These are phyloP conservation scores for Dryadomyces quercivorus DNA, from an alignment of 2,329 filamentous ascomycete species.

Conservation along the genomic window DNA sequence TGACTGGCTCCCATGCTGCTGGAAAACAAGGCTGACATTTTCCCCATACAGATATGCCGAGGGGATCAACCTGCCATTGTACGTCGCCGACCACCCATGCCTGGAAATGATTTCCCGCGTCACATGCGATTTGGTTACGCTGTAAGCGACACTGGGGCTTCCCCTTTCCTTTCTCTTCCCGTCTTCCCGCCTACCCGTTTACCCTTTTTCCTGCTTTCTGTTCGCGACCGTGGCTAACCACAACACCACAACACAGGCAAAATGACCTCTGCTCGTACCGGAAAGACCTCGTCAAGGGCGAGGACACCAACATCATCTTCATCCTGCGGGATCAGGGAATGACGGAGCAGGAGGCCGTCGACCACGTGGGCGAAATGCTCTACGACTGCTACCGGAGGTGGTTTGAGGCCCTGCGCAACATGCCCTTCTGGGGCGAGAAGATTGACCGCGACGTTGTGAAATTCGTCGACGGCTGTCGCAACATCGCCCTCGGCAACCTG, in stretches of 20 bases:
- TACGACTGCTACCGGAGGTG: not conserved
- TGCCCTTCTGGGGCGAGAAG: not conserved
- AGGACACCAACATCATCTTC: not conserved
- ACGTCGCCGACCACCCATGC: not conserved
- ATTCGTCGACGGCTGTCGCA: not conserved
- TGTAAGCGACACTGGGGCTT: not conserved
- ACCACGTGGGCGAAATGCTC: not conserved
- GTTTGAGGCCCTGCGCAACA: not conserved
- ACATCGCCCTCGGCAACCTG: not conserved
- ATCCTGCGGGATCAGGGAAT: not conserved
- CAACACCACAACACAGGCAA: not conserved
- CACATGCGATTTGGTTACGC: not conserved
- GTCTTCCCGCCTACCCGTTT: no score
- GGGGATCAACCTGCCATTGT: not conserved
- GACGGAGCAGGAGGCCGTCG: not conserved
- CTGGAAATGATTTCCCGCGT: not conserved
- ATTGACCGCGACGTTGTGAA: not conserved
- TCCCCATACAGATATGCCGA: not conserved
- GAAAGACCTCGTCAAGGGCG: not conserved
- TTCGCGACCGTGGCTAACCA: no score
- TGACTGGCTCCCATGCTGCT: no score
- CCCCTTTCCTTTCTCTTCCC: no score
- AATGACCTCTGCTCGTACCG: conserved; percentile 1
- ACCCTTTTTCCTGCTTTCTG: no score
- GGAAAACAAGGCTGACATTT: no score